Conservation (phyloP, 1,284 basidiomycete genomes). For the Heliocybe sulcata region DNA sequence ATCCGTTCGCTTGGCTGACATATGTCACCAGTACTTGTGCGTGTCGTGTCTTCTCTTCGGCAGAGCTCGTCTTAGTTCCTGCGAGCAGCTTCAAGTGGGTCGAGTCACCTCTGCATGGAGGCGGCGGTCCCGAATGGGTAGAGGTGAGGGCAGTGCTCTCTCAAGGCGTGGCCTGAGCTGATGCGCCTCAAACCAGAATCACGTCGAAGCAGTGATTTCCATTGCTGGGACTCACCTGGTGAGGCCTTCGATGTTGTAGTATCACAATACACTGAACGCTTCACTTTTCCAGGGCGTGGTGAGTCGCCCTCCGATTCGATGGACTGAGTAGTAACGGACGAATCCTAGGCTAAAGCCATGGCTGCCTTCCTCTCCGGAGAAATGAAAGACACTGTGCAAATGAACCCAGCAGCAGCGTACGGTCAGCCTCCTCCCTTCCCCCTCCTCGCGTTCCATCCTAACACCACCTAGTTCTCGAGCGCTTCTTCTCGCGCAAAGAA, state of each 20-base stretch:
- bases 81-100: constrained; percentile 86
- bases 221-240: constrained; percentile 88
- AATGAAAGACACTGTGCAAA: constrained; percentile 94
- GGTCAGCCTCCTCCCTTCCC: too few relatives aligned
- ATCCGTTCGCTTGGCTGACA: not conserved
- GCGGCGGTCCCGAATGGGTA: constrained; percentile 87
- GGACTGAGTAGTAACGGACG: not conserved
- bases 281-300: constrained; percentile 56
- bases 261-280: constrained; percentile 7
- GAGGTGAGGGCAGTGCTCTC: constrained; percentile 46
- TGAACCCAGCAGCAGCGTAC: constrained; percentile 82
- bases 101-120: constrained; percentile 80
- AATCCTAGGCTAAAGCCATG: constrained; percentile 82
- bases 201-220: constrained; percentile 77
- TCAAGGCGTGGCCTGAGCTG: not conserved
- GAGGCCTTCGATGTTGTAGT: constrained; percentile 17
- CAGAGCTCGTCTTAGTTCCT: not conserved
- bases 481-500: constrained; percentile 88
- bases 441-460: too few relatives aligned
- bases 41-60: constrained; percentile 15
- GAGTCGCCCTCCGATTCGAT: constrained; percentile 19
- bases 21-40: constrained; percentile 54
- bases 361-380: constrained; percentile 90
- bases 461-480: constrained; percentile 71
- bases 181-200: constrained; percentile 36